Evolutionary conservation across 2,329 filamentous ascomycete species (phyloP).

Genomic region (Aspergillus hiratsukae): DNA sequence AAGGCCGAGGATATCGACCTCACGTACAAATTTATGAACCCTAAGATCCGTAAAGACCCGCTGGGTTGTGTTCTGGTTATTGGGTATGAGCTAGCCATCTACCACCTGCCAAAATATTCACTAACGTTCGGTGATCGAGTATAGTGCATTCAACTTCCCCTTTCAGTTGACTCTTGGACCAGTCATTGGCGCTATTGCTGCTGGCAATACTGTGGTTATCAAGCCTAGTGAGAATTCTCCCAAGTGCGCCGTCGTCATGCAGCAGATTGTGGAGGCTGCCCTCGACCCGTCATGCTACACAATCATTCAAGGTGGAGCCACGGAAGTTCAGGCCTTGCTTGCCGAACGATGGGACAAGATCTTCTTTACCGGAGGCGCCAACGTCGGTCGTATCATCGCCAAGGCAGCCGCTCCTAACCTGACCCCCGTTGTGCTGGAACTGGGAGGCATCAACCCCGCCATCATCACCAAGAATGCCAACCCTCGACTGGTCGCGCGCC

Average conservation of each 20-base stretch:
- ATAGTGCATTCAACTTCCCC: constrained; percentile 85
- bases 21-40: constrained; percentile 63
- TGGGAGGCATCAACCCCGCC: constrained; percentile 87
- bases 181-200: constrained; percentile 82
- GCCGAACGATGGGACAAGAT: constrained; percentile 97
- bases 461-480: constrained; percentile 84
- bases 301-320: constrained; percentile 73
- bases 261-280: constrained; percentile 69
- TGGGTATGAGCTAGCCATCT: constrained; percentile 47
- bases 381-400: constrained; percentile 79
- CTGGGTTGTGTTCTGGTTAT: constrained; percentile 80
- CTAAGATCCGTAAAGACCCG: constrained; percentile 80
- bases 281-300: constrained; percentile 74
- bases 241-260: constrained; percentile 69
- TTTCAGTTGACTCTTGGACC: constrained; percentile 74
- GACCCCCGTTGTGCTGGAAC: constrained; percentile 82
- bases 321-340: constrained; percentile 76
- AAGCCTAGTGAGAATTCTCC: constrained; percentile 88
- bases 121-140: neutral
- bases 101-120: neutral
- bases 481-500: constrained; percentile 71
- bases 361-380: constrained; percentile 81
- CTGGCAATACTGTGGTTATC: constrained; percentile 81
- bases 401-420: constrained; percentile 85
- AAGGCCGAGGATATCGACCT: constrained; percentile 64